Evolutionary conservation across 805 yeast genomes (phyloP), one percentile per base, ranked within the genome.

Genomic region (Metahyphopichia silvanorum): DNA sequence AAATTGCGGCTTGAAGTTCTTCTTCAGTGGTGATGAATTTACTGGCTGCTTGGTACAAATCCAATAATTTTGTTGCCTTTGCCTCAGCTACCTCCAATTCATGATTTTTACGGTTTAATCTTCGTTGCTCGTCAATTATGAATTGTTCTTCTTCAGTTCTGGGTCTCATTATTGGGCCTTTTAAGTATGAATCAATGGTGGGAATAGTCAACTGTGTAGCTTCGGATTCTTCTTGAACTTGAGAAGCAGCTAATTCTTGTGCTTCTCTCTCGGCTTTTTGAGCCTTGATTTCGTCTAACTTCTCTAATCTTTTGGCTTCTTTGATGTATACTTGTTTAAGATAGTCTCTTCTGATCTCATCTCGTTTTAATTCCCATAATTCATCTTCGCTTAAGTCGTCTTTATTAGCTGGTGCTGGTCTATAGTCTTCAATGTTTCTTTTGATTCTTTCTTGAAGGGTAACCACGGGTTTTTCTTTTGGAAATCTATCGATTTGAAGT

Each of bases 141-240:
- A 69, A 73, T 31, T 60, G 55, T 59, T 89, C 95, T 48, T 80
- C 93, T 16, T 63, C 67, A 0, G 94, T 82, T 56, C 95, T 74
- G 29, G 63, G 74, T 51, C 83, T 73, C 69, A 89, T 75, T 39
- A 87, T 61, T 11, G 91, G 85, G 2, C 85, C 86, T 15, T 71
- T 56, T 39, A 86, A 57, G 42, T 78, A 69, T 23, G 73, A 69
- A 47, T 82, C 87, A 36, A 88, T 66, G 2, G 95, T 83, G 29
- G 96, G 96, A 31, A 86, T 66, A 1, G 95, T 86, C 49, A 82
- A 71, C 47, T 68, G 64, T 30, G 77, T 69, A 16, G 86, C 81
- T 31, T 66, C 69, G 5, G 74, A 57, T 42, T 69, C 71, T 33
- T 70, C 71, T 32, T 63, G 53, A 21, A 54, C 51, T 19, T 37